These are phyloP conservation scores for Ilex aquifolium DNA, from an alignment of 257 asterid genomes.

Conservation along the genomic window DNA sequence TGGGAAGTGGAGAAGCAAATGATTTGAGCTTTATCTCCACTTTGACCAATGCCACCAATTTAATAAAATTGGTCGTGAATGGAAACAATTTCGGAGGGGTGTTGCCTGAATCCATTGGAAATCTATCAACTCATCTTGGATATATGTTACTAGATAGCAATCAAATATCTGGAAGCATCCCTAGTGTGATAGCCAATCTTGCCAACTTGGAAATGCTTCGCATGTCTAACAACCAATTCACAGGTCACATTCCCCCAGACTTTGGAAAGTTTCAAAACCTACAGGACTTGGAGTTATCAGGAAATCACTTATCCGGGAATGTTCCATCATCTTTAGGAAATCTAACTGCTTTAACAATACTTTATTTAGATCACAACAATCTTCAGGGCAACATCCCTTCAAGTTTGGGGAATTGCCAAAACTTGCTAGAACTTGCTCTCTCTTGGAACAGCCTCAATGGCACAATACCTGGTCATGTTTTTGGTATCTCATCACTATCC, in stretches of 20 bases:
- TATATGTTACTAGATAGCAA: neutral
- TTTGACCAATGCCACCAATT: slow-evolving; percentile 4
- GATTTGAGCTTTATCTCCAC: slow-evolving; percentile 17
- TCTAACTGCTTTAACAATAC: neutral
- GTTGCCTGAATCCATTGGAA: slow-evolving; percentile 12
- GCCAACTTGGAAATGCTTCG: neutral
- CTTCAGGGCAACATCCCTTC: neutral
- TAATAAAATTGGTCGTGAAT: slow-evolving; percentile 3
- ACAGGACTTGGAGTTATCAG: neutral
- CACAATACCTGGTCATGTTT: slow-evolving; percentile 4
- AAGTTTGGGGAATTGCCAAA: neutral
- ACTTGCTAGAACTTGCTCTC: neutral
- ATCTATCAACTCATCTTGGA: neutral
- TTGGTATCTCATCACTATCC: neutral
- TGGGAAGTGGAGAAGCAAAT: slow-evolving; percentile 11
- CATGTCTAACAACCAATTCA: neutral
- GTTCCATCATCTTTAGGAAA: neutral
- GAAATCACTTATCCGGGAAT: neutral
- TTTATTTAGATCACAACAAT: neutral
- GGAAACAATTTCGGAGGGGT: slow-evolving; percentile 14
- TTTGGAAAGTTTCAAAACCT: neutral
- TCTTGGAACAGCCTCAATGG: slow-evolving; percentile 3
- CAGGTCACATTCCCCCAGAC: neutral
- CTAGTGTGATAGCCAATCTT: neutral
- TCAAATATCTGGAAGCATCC: neutral